These are phyloP conservation scores for Saccharomycopsis fibuligera DNA, from an alignment of 805 yeast species.

Conservation along the genomic window DNA sequence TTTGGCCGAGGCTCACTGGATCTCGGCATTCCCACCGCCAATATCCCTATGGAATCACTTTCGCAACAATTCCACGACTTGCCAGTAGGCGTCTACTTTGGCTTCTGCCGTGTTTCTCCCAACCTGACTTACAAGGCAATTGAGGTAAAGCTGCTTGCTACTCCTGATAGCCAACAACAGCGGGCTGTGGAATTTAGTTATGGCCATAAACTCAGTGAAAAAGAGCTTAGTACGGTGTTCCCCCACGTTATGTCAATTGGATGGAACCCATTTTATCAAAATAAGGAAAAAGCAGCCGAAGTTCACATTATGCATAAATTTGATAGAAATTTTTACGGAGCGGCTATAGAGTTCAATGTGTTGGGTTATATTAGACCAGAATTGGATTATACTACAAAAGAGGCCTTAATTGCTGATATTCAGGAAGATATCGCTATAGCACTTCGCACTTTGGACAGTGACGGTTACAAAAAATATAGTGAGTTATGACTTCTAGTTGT, in stretches of 20 bases:
- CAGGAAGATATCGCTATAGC: slow-evolving; percentile 73
- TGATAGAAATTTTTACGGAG: slow-evolving; percentile 69
- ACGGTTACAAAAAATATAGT: slow-evolving; percentile 8
- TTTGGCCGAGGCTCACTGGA: slow-evolving; percentile 95
- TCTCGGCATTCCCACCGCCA: slow-evolving; percentile 94
- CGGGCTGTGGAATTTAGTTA: slow-evolving; percentile 49
- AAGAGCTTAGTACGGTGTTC: slow-evolving; percentile 39
- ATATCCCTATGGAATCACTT: slow-evolving; percentile 56
- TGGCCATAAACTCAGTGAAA: slow-evolving; percentile 42
- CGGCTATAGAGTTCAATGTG: slow-evolving; percentile 57
- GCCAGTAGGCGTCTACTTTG: slow-evolving; percentile 85
- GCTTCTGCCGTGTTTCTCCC: slow-evolving; percentile 46
- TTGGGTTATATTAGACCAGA: slow-evolving; percentile 92
- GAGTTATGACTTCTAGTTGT: neutral
- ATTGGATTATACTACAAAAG: slow-evolving; percentile 67
- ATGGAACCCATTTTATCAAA: slow-evolving; percentile 87
- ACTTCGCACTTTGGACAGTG: slow-evolving; percentile 33
- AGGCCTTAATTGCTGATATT: slow-evolving; percentile 81
- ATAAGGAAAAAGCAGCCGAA: slow-evolving; percentile 77
- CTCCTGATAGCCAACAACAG: slow-evolving; percentile 25
- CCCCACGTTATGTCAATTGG: slow-evolving; percentile 97
- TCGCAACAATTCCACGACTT: slow-evolving; percentile 35
- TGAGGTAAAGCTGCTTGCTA: slow-evolving; percentile 21
- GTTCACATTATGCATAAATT: slow-evolving; percentile 80
- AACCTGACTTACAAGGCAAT: slow-evolving; percentile 20